Conservation (phyloP, 805 yeast genomes). For the Barnettozyma botsteinii region DNA sequence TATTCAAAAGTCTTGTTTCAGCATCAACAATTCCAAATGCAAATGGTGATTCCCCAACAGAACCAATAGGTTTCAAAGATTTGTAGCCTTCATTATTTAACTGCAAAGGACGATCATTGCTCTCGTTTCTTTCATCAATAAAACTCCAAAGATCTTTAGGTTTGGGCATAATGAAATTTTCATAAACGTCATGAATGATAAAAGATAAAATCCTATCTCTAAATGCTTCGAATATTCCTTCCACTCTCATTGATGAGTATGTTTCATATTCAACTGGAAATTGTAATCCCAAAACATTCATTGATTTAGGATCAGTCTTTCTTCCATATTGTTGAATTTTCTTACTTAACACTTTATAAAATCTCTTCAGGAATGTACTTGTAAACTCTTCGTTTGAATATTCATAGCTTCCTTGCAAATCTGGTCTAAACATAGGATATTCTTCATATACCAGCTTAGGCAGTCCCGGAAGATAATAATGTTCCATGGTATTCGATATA, state of each 20-base stretch:
- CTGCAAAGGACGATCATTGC: slow-evolving; percentile 14
- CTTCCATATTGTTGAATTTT: not conserved
- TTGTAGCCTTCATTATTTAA: slow-evolving; percentile 7
- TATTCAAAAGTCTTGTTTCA: slow-evolving; percentile 16
- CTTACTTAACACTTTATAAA: slow-evolving; percentile 9
- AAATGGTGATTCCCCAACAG: slow-evolving; percentile 18
- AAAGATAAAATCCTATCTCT: not conserved
- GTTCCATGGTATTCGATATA: slow-evolving; percentile 13
- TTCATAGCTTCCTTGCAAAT: slow-evolving; percentile 12
- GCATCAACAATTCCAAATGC: slow-evolving; percentile 22
- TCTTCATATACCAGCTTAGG: slow-evolving; percentile 21
- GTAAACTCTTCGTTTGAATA: slow-evolving; percentile 14
- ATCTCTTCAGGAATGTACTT: slow-evolving; percentile 9
- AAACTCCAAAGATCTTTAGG: slow-evolving; percentile 9
- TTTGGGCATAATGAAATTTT: slow-evolving; percentile 6
- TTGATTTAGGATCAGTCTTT: not conserved
- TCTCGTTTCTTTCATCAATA: slow-evolving; percentile 11
- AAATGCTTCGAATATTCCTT: slow-evolving; percentile 16
- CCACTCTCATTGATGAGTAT: slow-evolving; percentile 12
- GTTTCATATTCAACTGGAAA: slow-evolving; percentile 10
- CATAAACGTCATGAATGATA: not conserved
- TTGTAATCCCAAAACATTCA: not conserved
- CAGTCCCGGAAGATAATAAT: slow-evolving; percentile 20
- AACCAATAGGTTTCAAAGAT: slow-evolving; percentile 23
- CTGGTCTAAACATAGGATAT: slow-evolving; percentile 23